phyloP scores from a whole-genome alignment of 805 yeast species.

The Hermanozyma aechmeae region DNA sequence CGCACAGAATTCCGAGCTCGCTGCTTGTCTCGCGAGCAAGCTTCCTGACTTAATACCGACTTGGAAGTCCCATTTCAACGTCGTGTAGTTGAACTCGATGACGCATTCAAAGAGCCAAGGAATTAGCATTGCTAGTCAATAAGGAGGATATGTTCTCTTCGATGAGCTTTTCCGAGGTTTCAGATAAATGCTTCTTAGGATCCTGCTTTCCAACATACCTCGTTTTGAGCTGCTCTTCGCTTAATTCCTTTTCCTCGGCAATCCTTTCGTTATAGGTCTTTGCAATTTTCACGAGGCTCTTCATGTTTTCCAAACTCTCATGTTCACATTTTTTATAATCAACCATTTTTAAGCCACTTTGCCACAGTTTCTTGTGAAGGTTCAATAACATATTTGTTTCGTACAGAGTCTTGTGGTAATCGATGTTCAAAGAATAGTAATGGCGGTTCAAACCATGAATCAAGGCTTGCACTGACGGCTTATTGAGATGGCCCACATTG shows the following conservation, averaged over 20 bases:
- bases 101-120: conserved; percentile 85
- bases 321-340: conserved; percentile 75
- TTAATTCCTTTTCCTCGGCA: conserved; percentile 81
- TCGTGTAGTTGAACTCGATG: too few species aligned
- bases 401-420: conserved; percentile 82
- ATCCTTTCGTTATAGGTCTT: conserved; percentile 84
- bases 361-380: conserved; percentile 93
- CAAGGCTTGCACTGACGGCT: conserved; percentile 93
- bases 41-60: too few species aligned
- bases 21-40: too few species aligned
- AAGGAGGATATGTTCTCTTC: conserved; percentile 88
- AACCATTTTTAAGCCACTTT: conserved; percentile 72
- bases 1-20: too few species aligned
- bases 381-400: conserved; percentile 93
- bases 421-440: conserved; percentile 91
- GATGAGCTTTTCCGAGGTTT: conserved; percentile 74
- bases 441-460: conserved; percentile 96
- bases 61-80: too few species aligned
- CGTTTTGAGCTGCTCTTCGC: conserved; percentile 84
- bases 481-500: conserved; percentile 88
- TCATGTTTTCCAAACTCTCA: conserved; percentile 62
- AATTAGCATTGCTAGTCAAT: conserved; percentile 81
- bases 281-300: conserved; percentile 81
- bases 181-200: conserved; percentile 93
- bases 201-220: conserved; percentile 98